Percentiles rank a stretch among this genome's conserved stretches.
phyloP scores from a whole-genome alignment of 2,329 filamentous ascomycete genomes.

The Pseudocercospora fijiensis region DNA sequence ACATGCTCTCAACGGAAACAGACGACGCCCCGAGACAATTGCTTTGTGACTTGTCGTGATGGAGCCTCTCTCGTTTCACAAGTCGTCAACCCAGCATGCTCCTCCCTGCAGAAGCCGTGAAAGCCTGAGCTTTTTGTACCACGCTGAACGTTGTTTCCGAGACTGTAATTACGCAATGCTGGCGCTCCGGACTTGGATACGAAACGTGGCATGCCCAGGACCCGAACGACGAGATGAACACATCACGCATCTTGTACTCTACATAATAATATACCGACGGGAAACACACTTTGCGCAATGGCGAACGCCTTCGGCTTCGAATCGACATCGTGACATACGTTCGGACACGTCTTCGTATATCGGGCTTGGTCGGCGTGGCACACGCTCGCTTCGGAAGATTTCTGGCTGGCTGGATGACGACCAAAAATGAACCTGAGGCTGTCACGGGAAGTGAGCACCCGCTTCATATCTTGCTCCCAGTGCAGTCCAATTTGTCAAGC shows the following conservation, averaged over 20 bases:
- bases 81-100: not conserved
- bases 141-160: not conserved
- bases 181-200: not conserved
- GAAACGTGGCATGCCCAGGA: not conserved
- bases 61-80: not conserved
- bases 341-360: not conserved
- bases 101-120: not conserved
- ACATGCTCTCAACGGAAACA: not conserved
- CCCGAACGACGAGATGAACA: not conserved
- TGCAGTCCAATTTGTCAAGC: too few relatives aligned
- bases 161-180: not conserved
- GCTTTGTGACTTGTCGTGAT: slow-evolving; percentile 12
- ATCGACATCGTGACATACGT: not conserved
- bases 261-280: not conserved
- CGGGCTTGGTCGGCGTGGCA: not conserved
- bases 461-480: too few relatives aligned
- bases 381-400: not conserved
- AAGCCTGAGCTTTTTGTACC: not conserved
- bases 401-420: not conserved
- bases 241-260: not conserved
- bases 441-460: not conserved
- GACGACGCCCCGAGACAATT: not conserved
- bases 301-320: not conserved
- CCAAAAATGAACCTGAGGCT: not conserved
- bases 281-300: not conserved